Evolutionary conservation across 441 rosid species (phyloP).

Genomic region (Codiaeum variegatum): DNA sequence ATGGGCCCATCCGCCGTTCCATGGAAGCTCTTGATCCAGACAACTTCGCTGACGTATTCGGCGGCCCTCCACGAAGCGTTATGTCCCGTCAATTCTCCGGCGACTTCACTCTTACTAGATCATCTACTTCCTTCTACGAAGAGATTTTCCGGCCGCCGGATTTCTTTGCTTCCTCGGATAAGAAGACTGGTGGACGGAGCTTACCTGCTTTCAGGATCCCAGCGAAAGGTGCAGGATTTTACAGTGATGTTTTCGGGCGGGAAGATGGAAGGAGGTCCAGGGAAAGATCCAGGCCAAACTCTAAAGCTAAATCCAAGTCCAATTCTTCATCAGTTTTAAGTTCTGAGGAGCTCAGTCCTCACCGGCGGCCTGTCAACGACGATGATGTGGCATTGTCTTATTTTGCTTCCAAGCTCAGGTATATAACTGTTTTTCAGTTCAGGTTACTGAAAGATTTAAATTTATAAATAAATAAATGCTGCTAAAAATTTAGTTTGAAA

Average conservation of each 20-base stretch:
- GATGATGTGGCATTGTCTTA: conserved; percentile 66
- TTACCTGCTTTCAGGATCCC: conserved; percentile 74
- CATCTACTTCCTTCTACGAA: conserved; percentile 53
- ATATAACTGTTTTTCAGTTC: conserved; percentile 8
- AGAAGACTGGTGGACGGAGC: conserved; percentile 34
- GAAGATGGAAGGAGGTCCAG: conserved; percentile 40
- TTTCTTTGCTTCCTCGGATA: conserved; percentile 14
- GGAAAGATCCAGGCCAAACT: conserved; percentile 44
- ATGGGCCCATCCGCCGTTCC: conserved; percentile 20
- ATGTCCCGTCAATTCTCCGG: conserved; percentile 58
- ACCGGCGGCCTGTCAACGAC: conserved; percentile 39
- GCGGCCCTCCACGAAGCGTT: conserved; percentile 75
- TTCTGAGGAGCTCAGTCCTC: conserved; percentile 80
- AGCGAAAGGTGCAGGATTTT: conserved; percentile 49
- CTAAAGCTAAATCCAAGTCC: conserved; percentile 53
- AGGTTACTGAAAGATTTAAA: no score
- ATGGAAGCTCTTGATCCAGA: conserved; percentile 39
- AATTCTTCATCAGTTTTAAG: conserved; percentile 72
- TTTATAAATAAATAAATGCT: no score
- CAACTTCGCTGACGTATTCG: conserved; percentile 81
- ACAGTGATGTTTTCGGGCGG: conserved; percentile 59
- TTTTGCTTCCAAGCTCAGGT: conserved; percentile 84
- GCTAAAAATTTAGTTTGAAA: no score
- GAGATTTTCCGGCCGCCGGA: conserved; percentile 59
- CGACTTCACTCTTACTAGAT: conserved; percentile 35